Evolutionary conservation across 1,139 yeast genomes (phyloP).

Genomic region (Candida neerlandica): DNA sequence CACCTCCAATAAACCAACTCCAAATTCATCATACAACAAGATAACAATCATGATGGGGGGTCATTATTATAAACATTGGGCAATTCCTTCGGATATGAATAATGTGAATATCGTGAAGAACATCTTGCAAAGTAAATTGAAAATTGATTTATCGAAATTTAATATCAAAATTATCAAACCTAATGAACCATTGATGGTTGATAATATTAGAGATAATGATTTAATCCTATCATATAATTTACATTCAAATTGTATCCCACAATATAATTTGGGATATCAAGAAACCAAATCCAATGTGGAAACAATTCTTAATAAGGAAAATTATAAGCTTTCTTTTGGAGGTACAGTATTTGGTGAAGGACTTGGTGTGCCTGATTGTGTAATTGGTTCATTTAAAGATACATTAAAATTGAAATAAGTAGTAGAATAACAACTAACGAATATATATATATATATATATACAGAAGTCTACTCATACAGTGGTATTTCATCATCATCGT

Average conservation of each 20-base stretch:
- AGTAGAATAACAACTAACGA: background rate
- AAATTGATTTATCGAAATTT: constrained; percentile 41
- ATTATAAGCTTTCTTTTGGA: constrained; percentile 56
- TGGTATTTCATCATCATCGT: constrained; percentile 14
- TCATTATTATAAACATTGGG: constrained; percentile 45
- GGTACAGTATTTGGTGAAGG: constrained; percentile 87
- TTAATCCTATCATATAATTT: constrained; percentile 35
- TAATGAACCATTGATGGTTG: constrained; percentile 23
- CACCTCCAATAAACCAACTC: constrained; percentile 8
- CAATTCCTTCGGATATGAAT: constrained; percentile 48
- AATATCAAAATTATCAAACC: constrained; percentile 33
- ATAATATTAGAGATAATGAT: constrained; percentile 32
- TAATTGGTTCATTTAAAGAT: constrained; percentile 59
- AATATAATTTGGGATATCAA: constrained; percentile 73
- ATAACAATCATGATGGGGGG: constrained; percentile 94
- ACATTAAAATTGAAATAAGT: constrained; percentile 37
- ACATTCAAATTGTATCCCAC: constrained; percentile 73
- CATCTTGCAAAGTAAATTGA: constrained; percentile 53
- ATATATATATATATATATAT: too few relatives aligned
- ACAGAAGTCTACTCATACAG: constrained; percentile 11
- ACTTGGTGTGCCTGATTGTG: constrained; percentile 89
- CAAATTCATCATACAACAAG: constrained; percentile 46
- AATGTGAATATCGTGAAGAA: constrained; percentile 47
- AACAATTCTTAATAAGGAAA: constrained; percentile 27
- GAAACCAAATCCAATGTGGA: constrained; percentile 42